Evolutionary conservation across 352 stramenopile genomes (phyloP).

Genomic region (Globisporangium paroecandrum): DNA sequence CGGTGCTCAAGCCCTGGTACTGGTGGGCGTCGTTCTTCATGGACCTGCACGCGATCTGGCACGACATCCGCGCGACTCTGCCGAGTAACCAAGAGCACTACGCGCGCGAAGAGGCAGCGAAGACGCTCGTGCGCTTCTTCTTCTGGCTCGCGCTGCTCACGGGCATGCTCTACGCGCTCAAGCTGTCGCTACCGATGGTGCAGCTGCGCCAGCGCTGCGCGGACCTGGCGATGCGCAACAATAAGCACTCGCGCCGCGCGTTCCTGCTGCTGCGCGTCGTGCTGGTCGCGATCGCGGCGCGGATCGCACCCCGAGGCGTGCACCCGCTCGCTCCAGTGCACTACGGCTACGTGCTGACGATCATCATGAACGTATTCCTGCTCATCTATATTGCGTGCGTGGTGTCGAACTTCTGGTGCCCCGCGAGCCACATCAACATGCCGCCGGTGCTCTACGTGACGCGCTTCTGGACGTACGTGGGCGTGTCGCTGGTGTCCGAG

Average conservation of each 20-base stretch:
- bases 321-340: conserved; percentile 69
- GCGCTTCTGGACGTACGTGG: conserved; percentile 70
- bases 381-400: conserved; percentile 73
- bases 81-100: conserved; percentile 67
- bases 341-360: conserved; percentile 72
- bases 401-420: conserved; percentile 79
- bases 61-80: conserved; percentile 78
- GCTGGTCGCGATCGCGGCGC: conserved; percentile 52
- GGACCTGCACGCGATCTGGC: conserved; percentile 80
- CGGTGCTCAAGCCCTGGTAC: conserved; percentile 87
- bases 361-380: conserved; percentile 79
- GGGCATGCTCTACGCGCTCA: conserved; percentile 52
- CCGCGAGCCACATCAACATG: conserved; percentile 47
- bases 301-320: conserved; percentile 55
- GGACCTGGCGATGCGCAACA: conserved; percentile 55
- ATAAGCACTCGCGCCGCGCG: conserved; percentile 37
- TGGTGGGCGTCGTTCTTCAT: conserved; percentile 84
- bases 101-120: conserved; percentile 58
- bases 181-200: conserved; percentile 60
- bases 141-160: conserved; percentile 58
- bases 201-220: conserved; percentile 57
- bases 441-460: conserved; percentile 67
- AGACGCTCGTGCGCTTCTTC: conserved; percentile 61
- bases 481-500: conserved; percentile 37
- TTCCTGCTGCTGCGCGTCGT: conserved; percentile 58